Evolutionary conservation across 2,329 filamentous ascomycete species (phyloP), one percentile per base, ranked within the genome.

Genomic region (Pseudopyrenochaeta lycopersici): DNA sequence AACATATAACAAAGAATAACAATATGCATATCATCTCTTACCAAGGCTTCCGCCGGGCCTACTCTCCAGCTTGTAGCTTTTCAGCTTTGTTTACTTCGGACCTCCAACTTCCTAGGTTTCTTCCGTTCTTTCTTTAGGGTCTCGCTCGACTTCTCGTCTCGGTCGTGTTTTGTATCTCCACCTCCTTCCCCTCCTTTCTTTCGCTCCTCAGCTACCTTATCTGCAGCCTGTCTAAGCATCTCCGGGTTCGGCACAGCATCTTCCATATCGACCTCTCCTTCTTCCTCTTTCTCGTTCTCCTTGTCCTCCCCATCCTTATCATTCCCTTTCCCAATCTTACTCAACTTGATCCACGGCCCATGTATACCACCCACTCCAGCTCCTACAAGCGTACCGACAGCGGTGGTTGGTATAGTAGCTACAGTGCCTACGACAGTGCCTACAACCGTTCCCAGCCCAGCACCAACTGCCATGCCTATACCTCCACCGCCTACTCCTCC

Each of bases 301-400:
- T 43, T 45, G 3, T 49, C 46, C 12, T 54, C 46, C 2, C 38
- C 50, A 1, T 53, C 46, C 4, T 52, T 43, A 9, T 36, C 49
- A 31, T 62, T 45, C 6, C 46, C 45, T n/a, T 52, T 57, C 30
- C 61, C 66, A 27, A 62, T 40, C 40, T 62, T 58, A 4, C 63
- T 61, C 45, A 79, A 51, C 62, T 77, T 79, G 18, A 80, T 73
- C 63, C 72, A 79, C 11, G 78, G 78, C 30, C 78, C 78, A 63
- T 77, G 74, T 12, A 77, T 67, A 9, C 73, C 73, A 2, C 78
- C 78, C 9, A 76, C 75, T 0, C 77, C 78, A 2, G 69, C 68
- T 0, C 78, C 78, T 0, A 78, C 74, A 44, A 80, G 47, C 1
- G 72, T 77, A 0, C 77, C 77, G 4, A 80, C 56, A 12, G 68